Conservation (phyloP, 257 asterid species). For the Solanum bukasovii region DNA sequence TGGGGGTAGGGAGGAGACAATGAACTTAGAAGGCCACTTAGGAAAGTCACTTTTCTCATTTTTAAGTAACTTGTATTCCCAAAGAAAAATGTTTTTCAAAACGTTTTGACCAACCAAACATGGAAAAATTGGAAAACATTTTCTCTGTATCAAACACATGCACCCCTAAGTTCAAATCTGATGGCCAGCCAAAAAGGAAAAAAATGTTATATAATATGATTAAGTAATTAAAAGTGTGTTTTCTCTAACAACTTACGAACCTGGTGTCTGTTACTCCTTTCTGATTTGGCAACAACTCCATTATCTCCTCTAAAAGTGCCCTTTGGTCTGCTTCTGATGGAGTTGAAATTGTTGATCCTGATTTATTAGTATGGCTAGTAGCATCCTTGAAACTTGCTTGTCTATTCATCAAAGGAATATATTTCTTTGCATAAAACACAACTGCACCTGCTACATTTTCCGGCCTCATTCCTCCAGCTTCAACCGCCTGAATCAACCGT, state of each 20-base stretch:
- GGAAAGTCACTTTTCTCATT: background rate
- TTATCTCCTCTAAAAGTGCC: constrained; percentile 3
- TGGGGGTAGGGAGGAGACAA: background rate
- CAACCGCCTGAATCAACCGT: constrained; percentile 5
- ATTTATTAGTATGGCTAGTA: background rate
- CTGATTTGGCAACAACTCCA: constrained; percentile 3
- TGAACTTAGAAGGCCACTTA: background rate
- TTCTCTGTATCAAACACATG: background rate
- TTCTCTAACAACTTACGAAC: background rate
- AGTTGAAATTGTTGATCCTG: background rate
- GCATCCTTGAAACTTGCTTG: constrained; percentile 3
- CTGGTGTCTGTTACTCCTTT: constrained; percentile 2
- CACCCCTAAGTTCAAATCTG: background rate
- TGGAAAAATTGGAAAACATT: background rate
- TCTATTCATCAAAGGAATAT: constrained; percentile 6
- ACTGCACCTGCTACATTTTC: constrained; percentile 9
- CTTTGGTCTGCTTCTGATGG: constrained; percentile 11
- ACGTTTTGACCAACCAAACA: background rate
- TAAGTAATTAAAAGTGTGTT: background rate
- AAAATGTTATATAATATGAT: background rate
- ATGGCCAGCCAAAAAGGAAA: background rate
- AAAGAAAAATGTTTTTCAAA: no score
- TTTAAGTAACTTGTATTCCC: background rate
- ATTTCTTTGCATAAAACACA: constrained; percentile 8
- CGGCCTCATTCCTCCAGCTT: background rate